Evolutionary conservation across 2,329 filamentous ascomycete species (phyloP), one percentile per base, ranked within the genome.

Genomic region (Colletotrichum eleusines): DNA sequence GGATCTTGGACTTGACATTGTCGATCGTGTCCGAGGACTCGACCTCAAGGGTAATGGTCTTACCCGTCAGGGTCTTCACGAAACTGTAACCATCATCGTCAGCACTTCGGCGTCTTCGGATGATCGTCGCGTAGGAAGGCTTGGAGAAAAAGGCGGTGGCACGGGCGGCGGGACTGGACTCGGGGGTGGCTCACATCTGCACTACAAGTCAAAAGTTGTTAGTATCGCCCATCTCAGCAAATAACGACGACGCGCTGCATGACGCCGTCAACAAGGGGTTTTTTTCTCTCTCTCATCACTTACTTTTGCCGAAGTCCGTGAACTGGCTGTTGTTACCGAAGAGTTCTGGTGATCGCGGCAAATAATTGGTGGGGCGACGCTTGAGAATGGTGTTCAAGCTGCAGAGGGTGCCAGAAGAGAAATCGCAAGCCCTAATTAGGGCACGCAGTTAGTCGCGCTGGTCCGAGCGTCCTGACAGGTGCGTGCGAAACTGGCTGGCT

Each of bases 1-100:
- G 95, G 86, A 98, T 98, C 93, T 98, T 98, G 88, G 91, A 92
- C 92, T 98, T 98, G 87, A 98, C 95, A 91, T 98, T 98, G 91
- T 98, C 95, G 89, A 98, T 98, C 81, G 95, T 98, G 87, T 98
- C 95, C 83, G 91, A 94, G 82, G 94, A 97, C 92, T 98, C 95
- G 84, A 98, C 95, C 92, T 98, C 95, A 81, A 98, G 92, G 87
- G 96, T 98, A 90, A 98, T 98, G 86, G 95, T 98, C 94, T 98
- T 98, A 88, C 96, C 95, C 90, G 95, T 98, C 83, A 98, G 94
- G 90, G 95, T 98, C 92, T 98, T 98, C 88, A 98, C 95, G 92
- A 98, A 98, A 92, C 94, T 97, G 86, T 76, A 65, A 74, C 71
- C 72, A 74, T 62, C 35, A 63, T 71, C 65, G 72, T 77, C 74